These are phyloP conservation scores for Didymella arachidicola DNA, from an alignment of 2,329 filamentous ascomycete genomes.

Conservation along the genomic window DNA sequence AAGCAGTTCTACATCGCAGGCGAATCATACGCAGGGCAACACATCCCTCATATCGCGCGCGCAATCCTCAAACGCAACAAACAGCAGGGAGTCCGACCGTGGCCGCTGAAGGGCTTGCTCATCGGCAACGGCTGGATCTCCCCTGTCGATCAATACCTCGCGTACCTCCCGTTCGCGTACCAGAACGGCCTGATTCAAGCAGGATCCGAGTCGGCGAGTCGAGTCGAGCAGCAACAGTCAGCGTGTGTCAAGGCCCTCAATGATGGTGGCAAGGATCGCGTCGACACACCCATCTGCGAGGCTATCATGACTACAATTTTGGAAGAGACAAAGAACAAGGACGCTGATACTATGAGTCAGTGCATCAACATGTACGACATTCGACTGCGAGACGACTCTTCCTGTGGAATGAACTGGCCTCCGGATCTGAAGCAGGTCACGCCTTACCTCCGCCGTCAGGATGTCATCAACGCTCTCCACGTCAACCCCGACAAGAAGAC, in stretches of 20 bases:
- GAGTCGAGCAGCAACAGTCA: conserved; percentile 72
- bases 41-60: conserved; percentile 96
- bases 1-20: conserved; percentile 87
- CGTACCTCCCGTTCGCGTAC: conserved; percentile 84
- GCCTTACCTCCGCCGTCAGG: conserved; percentile 82
- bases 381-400: conserved; percentile 78
- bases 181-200: conserved; percentile 75
- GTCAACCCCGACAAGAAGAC: conserved; percentile 81
- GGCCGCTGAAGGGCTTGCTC: conserved; percentile 84
- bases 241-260: conserved; percentile 71
- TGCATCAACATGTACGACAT: conserved; percentile 99
- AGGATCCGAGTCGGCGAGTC: conserved; percentile 68
- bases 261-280: conserved; percentile 64
- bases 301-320: conserved; percentile 77
- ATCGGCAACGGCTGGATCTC: conserved; percentile 99
- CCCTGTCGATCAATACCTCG: conserved; percentile 84
- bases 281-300: conserved; percentile 79
- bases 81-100: conserved; percentile 59
- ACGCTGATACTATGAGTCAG: conserved; percentile 60
- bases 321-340: conserved; percentile 65
- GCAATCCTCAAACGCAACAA: conserved; percentile 90
- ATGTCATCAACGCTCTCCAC: conserved; percentile 82
- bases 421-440: conserved; percentile 80
- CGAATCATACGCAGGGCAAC: conserved; percentile 95
- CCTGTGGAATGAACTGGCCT: conserved; percentile 98